Percentiles rank a stretch among this genome's conserved stretches.
These are phyloP conservation scores for Wallacemonas sp. DNA, from an alignment of 208 protist species.

Conservation along the genomic window DNA sequence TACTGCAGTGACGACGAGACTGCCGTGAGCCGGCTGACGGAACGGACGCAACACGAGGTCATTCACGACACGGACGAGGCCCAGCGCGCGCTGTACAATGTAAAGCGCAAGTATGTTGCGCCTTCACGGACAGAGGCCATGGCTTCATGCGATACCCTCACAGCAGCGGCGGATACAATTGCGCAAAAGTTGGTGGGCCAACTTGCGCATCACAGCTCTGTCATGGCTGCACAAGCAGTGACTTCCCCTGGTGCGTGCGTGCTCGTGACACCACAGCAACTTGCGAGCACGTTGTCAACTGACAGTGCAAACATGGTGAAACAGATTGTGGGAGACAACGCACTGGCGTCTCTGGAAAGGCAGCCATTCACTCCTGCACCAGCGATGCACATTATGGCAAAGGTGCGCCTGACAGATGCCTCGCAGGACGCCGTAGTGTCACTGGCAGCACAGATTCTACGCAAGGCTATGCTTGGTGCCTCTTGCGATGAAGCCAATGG, in stretches of 20 bases:
- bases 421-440: slow-evolving; percentile 3
- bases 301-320: slow-evolving; percentile 15
- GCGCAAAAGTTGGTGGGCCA: slow-evolving; percentile 14
- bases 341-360: background rate
- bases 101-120: slow-evolving; percentile 59
- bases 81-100: slow-evolving; percentile 68
- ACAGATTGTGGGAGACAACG: slow-evolving; percentile 12
- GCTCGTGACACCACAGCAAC: background rate
- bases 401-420: too few relatives aligned
- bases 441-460: background rate
- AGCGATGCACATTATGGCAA: too few relatives aligned
- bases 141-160: slow-evolving; percentile 26
- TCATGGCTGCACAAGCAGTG: too few relatives aligned
- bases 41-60: slow-evolving; percentile 41
- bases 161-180: too few relatives aligned
- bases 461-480: background rate
- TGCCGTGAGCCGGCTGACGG: slow-evolving; percentile 33
- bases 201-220: background rate
- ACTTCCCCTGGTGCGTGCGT: too few relatives aligned
- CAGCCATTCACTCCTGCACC: background rate
- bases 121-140: slow-evolving; percentile 28
- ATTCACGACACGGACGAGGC: slow-evolving; percentile 46
- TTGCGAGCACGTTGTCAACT: slow-evolving; percentile 2
- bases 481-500: background rate
- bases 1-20: slow-evolving; percentile 40